Base-by-base conservation (phyloP, 2,329 filamentous ascomycete genomes). In the Plectosphaerella sp. region DNA sequence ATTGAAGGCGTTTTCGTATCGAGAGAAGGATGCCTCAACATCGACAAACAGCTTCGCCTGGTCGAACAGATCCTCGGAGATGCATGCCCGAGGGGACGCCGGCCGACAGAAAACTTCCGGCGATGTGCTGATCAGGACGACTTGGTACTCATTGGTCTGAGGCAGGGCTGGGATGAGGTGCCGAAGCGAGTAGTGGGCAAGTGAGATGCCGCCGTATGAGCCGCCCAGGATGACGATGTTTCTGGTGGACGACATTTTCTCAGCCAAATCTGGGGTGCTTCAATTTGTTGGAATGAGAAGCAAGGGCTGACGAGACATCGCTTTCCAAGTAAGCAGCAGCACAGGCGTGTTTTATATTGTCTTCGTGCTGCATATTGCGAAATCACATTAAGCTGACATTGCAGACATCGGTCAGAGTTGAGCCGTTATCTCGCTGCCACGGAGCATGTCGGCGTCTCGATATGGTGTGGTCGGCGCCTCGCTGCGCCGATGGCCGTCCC, bases 151-250 rank as follows among this genome's bases (percentile, higher is more conserved):
- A 0, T 59, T 49, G 22, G 66, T 63, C n/a, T 66, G 59, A 1
- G 70, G 64, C 0, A 71, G 57, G 49, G 65, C 56, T 1, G 79
- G 75, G 10, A 82, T 46, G 22, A 69, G 68, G 65, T 83, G 77
- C 54, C 75, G 76, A 25, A 80, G 72, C 25, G 80, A 65, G 57
- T 79, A 78, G 57, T 84, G 79, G 1, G 79, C 76, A 4, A 67
- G 70, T 6, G 73, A 75, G 4, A 80, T 51, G 22, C 79, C 79
- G 11, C 64, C 77, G 55, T 77, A 82, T 10, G 77, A 80, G 18
- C 72, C 77, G 22, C 80, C 80, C 2, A 83, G 63, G 20, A 83
- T 68, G 54, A 82, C 63, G 52, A 82, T 76, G 52, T 69, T 72
- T 37, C 68, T 69, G 11, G 36, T 47, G 3, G n/a, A 18, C 11